Evolutionary conservation across 768 basidiomycete genomes (phyloP), one percentile per base, ranked within the genome.

Genomic region (Vishniacozyma victoriae): DNA sequence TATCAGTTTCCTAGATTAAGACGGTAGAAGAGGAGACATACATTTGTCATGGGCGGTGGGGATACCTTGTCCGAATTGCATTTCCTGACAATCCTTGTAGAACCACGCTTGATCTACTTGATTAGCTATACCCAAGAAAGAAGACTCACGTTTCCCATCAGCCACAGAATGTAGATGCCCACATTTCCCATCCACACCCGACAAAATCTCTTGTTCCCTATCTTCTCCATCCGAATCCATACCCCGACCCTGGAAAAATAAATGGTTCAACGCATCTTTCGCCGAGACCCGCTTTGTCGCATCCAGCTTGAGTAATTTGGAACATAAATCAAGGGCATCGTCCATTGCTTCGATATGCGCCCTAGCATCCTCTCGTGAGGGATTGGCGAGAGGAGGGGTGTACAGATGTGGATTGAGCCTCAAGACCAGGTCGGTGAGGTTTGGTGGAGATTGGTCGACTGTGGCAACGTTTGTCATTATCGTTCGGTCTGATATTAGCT

Each of bases 391-490:
- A 18, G 78, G 75, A 4, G 74, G 72, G 25, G 64, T 70, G 46
- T 74, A 71, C 37, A 78, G 58, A 20, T 72, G 61, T 1, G 88
- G 90, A 59, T 95, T 93, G 49, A 86, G 81, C 40, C 73, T 78
- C 61, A 82, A 78, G 42, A 93, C 83, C 52, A 96, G 82, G 16
- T 82, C 78, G 25, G 75, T 74, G 82, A 93, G 86, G 35, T 81
- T 69, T 9, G 79, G 78, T 23, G 85, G 85, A 1, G 84, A 78
- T 41, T 76, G 72, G 5, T 81, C 77, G 14, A 95, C 73, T 14
- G 82, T 79, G 3, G 92, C 89, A 0, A 99, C 78, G 61, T 96
- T 99, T n/a, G 87, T 86, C 9, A 83, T 75, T 57, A 97, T 86
- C 2, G 83, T 84, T 23, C 95, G 86, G 67, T 87, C 93, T 97